Base-by-base conservation (phyloP, 2,329 filamentous ascomycete genomes). In the Lachnellula arida region DNA sequence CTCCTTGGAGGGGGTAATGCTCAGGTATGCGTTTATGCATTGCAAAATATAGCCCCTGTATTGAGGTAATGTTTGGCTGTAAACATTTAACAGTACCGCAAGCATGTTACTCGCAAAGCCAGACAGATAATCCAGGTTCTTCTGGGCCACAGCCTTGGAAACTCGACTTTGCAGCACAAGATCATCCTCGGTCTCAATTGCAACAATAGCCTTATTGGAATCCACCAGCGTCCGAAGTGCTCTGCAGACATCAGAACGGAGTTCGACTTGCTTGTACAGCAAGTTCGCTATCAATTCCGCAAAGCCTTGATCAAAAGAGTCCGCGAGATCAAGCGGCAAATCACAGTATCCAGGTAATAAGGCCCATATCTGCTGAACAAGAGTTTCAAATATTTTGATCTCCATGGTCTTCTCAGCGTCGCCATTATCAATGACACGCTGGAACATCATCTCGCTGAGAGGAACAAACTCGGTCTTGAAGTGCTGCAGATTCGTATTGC, bases 71-170 rank as follows among this genome's bases (percentile, higher is more conserved):
- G 94, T 99, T 72, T 97, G 89, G 61, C 89, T 96, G 75, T 99
- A 99, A 46, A 99, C 93, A 70, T 99, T 99, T 79, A 99, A 97
- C n/a, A 99, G 77, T 0, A 97, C 93, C 6, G 94, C 92, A 43
- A 99, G 82, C 74, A 99, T 82, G 67, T 97, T 97, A 58, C 87
- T 87, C 1, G 93, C 81, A 68, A 94, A 92, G 1, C 77, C 76
- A 15, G 89, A 85, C 12, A 99, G 78, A 70, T 96, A 87, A n/a
- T 84, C 76, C 40, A 97, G 75, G 68, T 97, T 97, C 72, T 86
- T 86, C 70, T 84, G 77, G 0, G 94, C 93, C 40, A 85, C 79
- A 4, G 78, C 81, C 69, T 88, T 91, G 4, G 88, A 85, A 14
- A 97, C 82, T 49, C 92, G 81, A 65, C 88, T 87, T 69, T 93